Percentiles rank a stretch among this genome's conserved stretches.
These are phyloP conservation scores for Pythium periplocum DNA, from an alignment of 352 stramenopile genomes.

Conservation along the genomic window DNA sequence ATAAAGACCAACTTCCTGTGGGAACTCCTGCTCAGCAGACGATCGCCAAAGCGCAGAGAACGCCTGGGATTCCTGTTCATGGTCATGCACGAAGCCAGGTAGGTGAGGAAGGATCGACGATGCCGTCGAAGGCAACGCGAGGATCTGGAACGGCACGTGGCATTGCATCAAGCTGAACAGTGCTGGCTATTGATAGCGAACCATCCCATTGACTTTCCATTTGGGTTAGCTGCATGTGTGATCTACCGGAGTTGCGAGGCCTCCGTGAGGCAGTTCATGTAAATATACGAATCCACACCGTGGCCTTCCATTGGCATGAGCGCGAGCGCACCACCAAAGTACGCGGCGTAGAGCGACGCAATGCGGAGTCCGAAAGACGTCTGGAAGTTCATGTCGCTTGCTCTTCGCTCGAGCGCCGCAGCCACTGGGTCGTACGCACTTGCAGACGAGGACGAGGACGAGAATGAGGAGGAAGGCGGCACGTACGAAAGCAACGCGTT, in stretches of 20 bases:
- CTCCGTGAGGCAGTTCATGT: conserved; percentile 80
- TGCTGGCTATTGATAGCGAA: too few relatives aligned
- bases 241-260: conserved; percentile 66
- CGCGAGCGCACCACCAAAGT: conserved; percentile 98
- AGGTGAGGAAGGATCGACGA: too few relatives aligned
- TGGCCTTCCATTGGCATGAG: conserved; percentile 99
- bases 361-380: conserved; percentile 90
- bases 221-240: too few relatives aligned
- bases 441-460: conserved; percentile 3
- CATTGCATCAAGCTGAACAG: background rate
- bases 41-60: background rate
- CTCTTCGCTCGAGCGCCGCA: conserved; percentile 59
- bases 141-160: background rate
- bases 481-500: conserved; percentile 66
- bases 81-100: too few relatives aligned
- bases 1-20: conserved; percentile 27
- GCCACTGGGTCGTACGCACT: conserved; percentile 66
- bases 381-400: conserved; percentile 58
- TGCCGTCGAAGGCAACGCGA: background rate
- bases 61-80: too few relatives aligned
- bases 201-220: too few relatives aligned
- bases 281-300: conserved; percentile 93
- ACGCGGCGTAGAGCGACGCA: conserved; percentile 92
- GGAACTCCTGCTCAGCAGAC: conserved; percentile 1
- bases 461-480: conserved; percentile 3